phyloP scores from a whole-genome alignment of 2,329 filamentous ascomycete genomes.

The Penicillium sp. region DNA sequence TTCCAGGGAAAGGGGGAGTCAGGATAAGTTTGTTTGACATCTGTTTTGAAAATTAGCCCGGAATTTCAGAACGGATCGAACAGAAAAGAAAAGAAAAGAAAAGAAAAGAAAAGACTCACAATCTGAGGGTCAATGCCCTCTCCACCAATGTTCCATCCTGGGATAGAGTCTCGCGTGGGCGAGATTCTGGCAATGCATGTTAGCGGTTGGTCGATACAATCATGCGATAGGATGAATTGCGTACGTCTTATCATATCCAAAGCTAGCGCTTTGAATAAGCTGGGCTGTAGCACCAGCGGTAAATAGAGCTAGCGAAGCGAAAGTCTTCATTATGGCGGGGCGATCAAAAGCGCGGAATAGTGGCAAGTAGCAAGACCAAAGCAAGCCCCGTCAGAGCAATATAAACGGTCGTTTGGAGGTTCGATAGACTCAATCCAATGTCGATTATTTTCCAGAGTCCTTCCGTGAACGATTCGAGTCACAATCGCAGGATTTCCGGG shows the following conservation, averaged over 20 bases:
- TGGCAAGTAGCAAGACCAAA: not conserved
- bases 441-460: slow-evolving; percentile 8
- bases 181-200: slow-evolving; percentile 61
- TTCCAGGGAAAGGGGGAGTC: slow-evolving; percentile 85
- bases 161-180: slow-evolving; percentile 53
- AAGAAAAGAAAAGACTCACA: slow-evolving; percentile 35
- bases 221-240: slow-evolving; percentile 12
- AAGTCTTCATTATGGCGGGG: slow-evolving; percentile 44
- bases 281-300: slow-evolving; percentile 63
- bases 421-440: not conserved
- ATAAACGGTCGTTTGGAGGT: not conserved
- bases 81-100: too few relatives aligned
- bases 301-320: slow-evolving; percentile 48
- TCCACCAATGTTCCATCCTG: slow-evolving; percentile 60
- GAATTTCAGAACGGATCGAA: too few relatives aligned
- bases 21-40: slow-evolving; percentile 91
- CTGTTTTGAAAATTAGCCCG: slow-evolving; percentile 33
- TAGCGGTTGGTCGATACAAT: not conserved
- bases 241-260: slow-evolving; percentile 71
- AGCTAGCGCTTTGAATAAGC: slow-evolving; percentile 74
- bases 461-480: slow-evolving; percentile 13
- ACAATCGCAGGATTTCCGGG: slow-evolving; percentile 21
- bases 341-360: slow-evolving; percentile 9
- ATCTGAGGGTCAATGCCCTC: slow-evolving; percentile 62
- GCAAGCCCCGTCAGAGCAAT: slow-evolving; percentile 7